Base-by-base conservation (phyloP, 2,329 filamentous ascomycete species). In the Ophiostoma triangulosporum region DNA sequence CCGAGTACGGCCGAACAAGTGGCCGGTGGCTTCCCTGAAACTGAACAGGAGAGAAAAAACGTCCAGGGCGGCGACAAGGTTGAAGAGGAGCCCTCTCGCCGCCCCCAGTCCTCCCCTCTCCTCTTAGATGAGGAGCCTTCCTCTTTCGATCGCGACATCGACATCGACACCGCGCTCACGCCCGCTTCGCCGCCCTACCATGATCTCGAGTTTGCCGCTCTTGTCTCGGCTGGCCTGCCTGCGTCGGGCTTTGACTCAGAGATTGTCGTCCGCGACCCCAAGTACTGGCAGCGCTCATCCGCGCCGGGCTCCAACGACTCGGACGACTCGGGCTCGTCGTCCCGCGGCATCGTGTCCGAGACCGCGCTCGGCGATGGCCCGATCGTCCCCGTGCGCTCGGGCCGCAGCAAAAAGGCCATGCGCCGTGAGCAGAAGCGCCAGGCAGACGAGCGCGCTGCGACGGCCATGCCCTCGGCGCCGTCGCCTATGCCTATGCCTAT, bases 191-290 rank as follows among this genome's bases (percentile, higher is more conserved):
- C 46, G 4, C 3, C 31, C 3, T 15, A 6, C 20, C 3, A 83
- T 54, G 84, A 88, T 59, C 68, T 84, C 8, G 80, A 81, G 51
- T 88, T 88, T 59, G 79, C 81, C 7, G 84, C 84, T 27, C 80
- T 77, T 3, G 67, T 88, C 48, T 83, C 83, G 54, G 85, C 83
- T 48, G 83, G 81, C 1, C 71, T 86, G 49, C 69, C 82, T 62
- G 76, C 80, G n/a, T 77, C 80, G 46, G 84, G 84, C 0, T 88
- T 88, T 58, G 76, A 86, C 61, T 78, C 82, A 4, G 76, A 84
- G 38, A 79, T 88, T 54, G 80, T 88, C 46, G 82, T 84, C 33
- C 72, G 86, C 46, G 75, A 88, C 60, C 77, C 79, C 0, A 69
- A 66, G 1, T 88, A 81, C 61, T 78, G 78, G 58, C 74, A 73